Evolutionary conservation across 169 alveolate species (phyloP).

Genomic region (Plasmodium relictum): DNA sequence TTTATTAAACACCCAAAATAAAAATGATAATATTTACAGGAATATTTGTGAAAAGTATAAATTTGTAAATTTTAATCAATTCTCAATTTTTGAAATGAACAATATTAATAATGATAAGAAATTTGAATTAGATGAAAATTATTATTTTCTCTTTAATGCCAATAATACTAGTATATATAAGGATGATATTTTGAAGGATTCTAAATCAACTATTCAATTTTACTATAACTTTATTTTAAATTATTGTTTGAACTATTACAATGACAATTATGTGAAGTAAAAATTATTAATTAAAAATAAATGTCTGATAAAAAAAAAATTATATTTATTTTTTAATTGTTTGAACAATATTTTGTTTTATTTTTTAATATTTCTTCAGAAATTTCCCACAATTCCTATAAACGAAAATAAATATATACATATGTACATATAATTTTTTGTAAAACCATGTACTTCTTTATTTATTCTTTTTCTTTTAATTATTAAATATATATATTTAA

Average conservation of each 20-base stretch:
- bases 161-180: conserved; percentile 24
- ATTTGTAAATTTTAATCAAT: conserved; percentile 18
- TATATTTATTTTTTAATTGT: neutral
- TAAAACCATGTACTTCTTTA: neutral
- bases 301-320: neutral
- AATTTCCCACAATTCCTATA: conserved; percentile 53
- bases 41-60: conserved; percentile 7
- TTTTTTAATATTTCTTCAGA: conserved; percentile 41
- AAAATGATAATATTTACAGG: conserved; percentile 26
- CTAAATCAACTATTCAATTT: conserved; percentile 48
- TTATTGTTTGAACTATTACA: conserved; percentile 27
- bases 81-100: neutral
- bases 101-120: conserved; percentile 14
- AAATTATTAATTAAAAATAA: neutral
- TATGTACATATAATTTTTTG: neutral
- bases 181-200: conserved; percentile 13
- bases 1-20: conserved; percentile 45
- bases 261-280: conserved; percentile 21
- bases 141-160: conserved; percentile 58
- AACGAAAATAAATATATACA: conserved; percentile 1
- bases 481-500: neutral
- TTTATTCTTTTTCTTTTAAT: neutral
- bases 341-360: neutral
- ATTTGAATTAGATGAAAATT: conserved; percentile 47
- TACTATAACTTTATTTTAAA: conserved; percentile 36